Evolutionary conservation across 202 grass and related monocot species (phyloP).

Genomic region (Dendrocalamus latiflorus): DNA sequence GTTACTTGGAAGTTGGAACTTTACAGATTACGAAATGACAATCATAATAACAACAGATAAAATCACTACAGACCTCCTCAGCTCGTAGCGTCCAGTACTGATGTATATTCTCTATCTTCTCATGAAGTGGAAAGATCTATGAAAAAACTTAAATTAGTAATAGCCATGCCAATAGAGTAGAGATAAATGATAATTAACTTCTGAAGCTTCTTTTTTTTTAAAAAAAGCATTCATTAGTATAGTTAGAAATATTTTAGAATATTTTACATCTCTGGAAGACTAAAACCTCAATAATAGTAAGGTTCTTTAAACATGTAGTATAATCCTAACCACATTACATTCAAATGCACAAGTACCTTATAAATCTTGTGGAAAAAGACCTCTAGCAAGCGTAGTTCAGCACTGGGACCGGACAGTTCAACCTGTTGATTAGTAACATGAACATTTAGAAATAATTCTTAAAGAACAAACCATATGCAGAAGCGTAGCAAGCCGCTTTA

Average conservation of each 20-base stretch:
- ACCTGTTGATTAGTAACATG: conserved; percentile 38
- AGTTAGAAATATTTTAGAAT: too few species aligned
- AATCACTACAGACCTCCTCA: conserved; percentile 50
- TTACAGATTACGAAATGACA: not conserved
- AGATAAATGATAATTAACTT: conserved; percentile 1
- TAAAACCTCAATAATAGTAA: conserved; percentile 4
- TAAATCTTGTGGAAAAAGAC: conserved; percentile 89
- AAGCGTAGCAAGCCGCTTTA: not conserved
- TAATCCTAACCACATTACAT: not conserved
- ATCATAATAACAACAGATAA: not conserved
- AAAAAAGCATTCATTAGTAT: not conserved
- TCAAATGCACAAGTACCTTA: conserved; percentile 44
- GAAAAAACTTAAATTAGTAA: conserved; percentile 26
- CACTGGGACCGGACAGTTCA: conserved; percentile 69
- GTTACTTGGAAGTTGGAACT: not conserved
- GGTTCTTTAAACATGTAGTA: not conserved
- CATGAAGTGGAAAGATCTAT: conserved; percentile 56
- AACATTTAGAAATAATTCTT: not conserved
- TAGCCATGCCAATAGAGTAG: not conserved
- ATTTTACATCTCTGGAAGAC: not conserved
- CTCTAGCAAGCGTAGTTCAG: conserved; percentile 75
- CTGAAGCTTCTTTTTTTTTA: not conserved
- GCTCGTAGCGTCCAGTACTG: conserved; percentile 72
- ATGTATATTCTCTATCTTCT: conserved; percentile 77
- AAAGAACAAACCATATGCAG: not conserved